phyloP scores from a whole-genome alignment of 495 filamentous ascomycete genomes.

The Chaetomium cochliodes region DNA sequence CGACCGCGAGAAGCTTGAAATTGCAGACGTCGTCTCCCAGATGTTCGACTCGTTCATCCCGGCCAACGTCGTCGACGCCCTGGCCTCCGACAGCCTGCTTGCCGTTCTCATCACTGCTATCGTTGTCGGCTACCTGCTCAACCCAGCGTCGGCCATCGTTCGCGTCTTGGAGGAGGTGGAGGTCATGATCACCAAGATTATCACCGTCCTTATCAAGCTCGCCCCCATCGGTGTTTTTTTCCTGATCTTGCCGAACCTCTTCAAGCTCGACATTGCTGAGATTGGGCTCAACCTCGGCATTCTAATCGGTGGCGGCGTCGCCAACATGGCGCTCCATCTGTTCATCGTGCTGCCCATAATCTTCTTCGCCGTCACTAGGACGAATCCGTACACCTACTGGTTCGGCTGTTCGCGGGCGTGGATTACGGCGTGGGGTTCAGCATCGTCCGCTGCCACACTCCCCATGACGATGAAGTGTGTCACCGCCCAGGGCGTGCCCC shows the following conservation, averaged over 20 bases:
- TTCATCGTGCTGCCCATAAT: slow-evolving; percentile 33
- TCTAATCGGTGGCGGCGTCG: slow-evolving; percentile 31
- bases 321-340: slow-evolving; percentile 33
- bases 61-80: slow-evolving; percentile 31
- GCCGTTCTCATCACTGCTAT: slow-evolving; percentile 29
- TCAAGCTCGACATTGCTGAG: slow-evolving; percentile 32
- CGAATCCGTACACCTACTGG: slow-evolving; percentile 35
- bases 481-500: slow-evolving; percentile 21
- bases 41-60: slow-evolving; percentile 39
- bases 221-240: slow-evolving; percentile 41
- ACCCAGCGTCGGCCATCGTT: slow-evolving; percentile 22
- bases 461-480: slow-evolving; percentile 31
- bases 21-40: slow-evolving; percentile 32
- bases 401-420: slow-evolving; percentile 31
- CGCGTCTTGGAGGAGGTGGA: slow-evolving; percentile 32
- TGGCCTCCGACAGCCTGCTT: slow-evolving; percentile 34
- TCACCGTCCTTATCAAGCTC: slow-evolving; percentile 36
- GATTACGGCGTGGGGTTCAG: slow-evolving; percentile 37
- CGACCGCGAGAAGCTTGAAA: slow-evolving; percentile 21
- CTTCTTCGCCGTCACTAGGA: slow-evolving; percentile 28
- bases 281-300: slow-evolving; percentile 37
- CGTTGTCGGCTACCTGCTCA: slow-evolving; percentile 32
- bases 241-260: slow-evolving; percentile 38
- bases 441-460: slow-evolving; percentile 33
- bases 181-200: slow-evolving; percentile 34